Evolutionary conservation across 192 early-diverging fungal species (phyloP).

Genomic region (Rhizophagus prolifer): DNA sequence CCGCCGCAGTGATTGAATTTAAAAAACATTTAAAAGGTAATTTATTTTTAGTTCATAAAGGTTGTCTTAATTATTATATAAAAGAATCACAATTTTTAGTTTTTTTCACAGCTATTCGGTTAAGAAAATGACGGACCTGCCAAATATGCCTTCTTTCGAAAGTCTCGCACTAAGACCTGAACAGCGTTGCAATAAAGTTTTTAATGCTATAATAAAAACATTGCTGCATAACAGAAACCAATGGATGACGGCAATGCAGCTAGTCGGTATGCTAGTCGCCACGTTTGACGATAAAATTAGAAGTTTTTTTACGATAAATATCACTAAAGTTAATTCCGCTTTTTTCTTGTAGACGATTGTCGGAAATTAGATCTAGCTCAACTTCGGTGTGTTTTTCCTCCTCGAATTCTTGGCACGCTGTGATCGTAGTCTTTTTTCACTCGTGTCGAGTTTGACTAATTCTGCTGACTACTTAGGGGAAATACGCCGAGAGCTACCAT

Average conservation of each 20-base stretch:
- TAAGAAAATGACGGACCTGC: background rate
- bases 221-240: constrained; percentile 7
- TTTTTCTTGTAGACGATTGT: background rate
- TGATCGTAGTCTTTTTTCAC: background rate
- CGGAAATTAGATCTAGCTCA: background rate
- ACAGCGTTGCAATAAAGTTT: constrained; percentile 7
- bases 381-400: constrained; percentile 13
- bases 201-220: constrained; percentile 11
- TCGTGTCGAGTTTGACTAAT: constrained; percentile 17
- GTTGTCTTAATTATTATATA: background rate
- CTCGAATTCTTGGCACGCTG: constrained; percentile 8
- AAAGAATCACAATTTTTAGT: background rate
- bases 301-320: background rate
- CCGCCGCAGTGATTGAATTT: no score
- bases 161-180: constrained; percentile 15
- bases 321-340: background rate
- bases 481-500: constrained; percentile 50
- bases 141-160: constrained; percentile 14
- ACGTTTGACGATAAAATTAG: background rate
- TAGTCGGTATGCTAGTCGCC: constrained; percentile 15
- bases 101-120: background rate
- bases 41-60: no score
- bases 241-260: constrained; percentile 18
- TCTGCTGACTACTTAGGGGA: constrained; percentile 37
- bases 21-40: no score